phyloP scores from a whole-genome alignment of 495 filamentous ascomycete species.

The Aspergillus taichungensis region DNA sequence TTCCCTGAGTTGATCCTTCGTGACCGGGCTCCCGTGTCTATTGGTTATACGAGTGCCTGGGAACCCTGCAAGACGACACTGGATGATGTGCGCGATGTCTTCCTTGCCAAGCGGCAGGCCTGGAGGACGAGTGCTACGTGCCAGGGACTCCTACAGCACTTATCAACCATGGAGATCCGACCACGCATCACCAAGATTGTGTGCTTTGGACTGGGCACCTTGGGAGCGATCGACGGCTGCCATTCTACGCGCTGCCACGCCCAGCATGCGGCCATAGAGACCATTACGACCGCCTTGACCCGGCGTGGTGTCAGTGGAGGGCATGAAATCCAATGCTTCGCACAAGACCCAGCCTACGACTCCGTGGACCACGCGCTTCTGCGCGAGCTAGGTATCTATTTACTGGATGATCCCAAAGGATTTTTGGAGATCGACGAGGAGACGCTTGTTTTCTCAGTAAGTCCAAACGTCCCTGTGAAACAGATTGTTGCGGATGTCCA shows the following conservation, averaged over 20 bases:
- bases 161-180: conserved; percentile 1
- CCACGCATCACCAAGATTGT: conserved; percentile 12
- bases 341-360: conserved; percentile 24
- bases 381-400: conserved; percentile 9
- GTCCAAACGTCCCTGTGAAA: conserved; percentile 26
- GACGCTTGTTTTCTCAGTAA: conserved; percentile 22
- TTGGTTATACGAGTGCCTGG: conserved; percentile 10
- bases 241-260: conserved; percentile 8
- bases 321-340: conserved; percentile 12
- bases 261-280: conserved; percentile 16
- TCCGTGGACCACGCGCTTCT: conserved; percentile 13
- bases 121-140: conserved; percentile 9
- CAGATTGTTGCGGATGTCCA: conserved; percentile 26
- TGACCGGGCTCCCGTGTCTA: conserved; percentile 13
- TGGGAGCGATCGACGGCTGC: conserved; percentile 4
- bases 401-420: conserved; percentile 22
- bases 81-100: conserved; percentile 2
- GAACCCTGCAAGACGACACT: neutral
- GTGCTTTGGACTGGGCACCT: conserved; percentile 11
- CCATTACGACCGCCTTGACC: conserved; percentile 5
- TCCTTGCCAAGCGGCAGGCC: neutral
- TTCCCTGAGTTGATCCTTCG: conserved; percentile 8
- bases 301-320: conserved; percentile 3
- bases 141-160: conserved; percentile 2
- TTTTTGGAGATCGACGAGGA: conserved; percentile 22